Conservation (phyloP, 2,329 filamentous ascomycete species). For the Colletotrichum sp. region DNA sequence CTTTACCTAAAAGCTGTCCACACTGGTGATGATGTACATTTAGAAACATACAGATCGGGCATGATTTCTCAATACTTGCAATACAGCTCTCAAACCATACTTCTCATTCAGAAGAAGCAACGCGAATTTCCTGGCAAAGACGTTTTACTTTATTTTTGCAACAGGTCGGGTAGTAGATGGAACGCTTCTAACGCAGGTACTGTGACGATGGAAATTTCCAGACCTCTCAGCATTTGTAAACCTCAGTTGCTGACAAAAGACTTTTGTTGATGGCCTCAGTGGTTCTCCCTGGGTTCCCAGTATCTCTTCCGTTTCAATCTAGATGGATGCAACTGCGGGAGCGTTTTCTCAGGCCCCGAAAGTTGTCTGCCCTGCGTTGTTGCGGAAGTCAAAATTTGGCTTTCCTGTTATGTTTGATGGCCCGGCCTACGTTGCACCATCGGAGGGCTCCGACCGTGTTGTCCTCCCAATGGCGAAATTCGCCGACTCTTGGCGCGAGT, state of each 20-base stretch:
- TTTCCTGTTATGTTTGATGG: neutral
- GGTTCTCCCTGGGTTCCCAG: neutral
- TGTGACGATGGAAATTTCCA: neutral
- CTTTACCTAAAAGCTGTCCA: no score
- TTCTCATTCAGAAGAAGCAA: neutral
- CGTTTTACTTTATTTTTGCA: neutral
- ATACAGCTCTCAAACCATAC: fast-evolving
- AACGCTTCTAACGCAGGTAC: neutral
- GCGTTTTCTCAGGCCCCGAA: neutral
- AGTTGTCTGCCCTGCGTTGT: neutral
- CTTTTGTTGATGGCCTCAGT: neutral
- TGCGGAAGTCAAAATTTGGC: neutral
- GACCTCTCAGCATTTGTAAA: neutral
- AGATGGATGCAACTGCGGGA: neutral
- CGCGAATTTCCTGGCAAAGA: fast-evolving
- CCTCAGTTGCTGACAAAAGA: neutral
- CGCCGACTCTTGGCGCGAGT: neutral
- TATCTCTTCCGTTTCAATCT: neutral
- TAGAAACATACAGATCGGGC: no score
- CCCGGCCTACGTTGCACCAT: neutral
- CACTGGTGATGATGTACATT: no score
- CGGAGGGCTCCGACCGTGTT: neutral
- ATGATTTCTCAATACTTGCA: no score
- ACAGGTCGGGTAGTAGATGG: neutral
- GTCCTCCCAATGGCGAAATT: neutral